Base-by-base conservation (phyloP, 2,329 filamentous ascomycete species). In the Leptoxyphium fumago region DNA sequence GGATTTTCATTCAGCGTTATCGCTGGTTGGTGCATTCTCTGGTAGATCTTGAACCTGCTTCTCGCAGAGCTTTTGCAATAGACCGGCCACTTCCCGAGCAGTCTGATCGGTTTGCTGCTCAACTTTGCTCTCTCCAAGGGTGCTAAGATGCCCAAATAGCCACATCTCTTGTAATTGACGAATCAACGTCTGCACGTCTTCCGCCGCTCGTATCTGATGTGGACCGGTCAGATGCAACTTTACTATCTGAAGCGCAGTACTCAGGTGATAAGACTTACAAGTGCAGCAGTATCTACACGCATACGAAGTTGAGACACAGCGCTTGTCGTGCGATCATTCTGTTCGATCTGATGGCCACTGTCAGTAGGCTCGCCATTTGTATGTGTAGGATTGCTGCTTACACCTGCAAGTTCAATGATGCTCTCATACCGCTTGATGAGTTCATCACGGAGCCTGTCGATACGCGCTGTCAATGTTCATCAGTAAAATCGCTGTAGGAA, bases 141-240 rank as follows among this genome's bases (percentile, higher is more conserved):
- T 78, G 45, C 79, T 70, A 38, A 82, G 65, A 45, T 75, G 74
- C 2, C 78, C 78, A 52, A 80, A 80, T 5, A 81, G 64, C 78
- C 78, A 82, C 17, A 76, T 66, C 55, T 82, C 78, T 55, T 82
- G 80, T 61, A 82, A 65, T 21, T 72, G 69, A 17, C 78, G 71
- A 21, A 75, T 77, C 11, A 82, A 58, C 10, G 70, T 69, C 46
- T 78, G 67, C 10, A 80, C 65, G 44, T 80, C 77, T 61, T 82
- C 77, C 11, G 73, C 72, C 1, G 74, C 71, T 45, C 74, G 72
- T 49, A 80, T 71, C 75, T 75, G 46, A 0, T 29, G 21, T 29
- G 43, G 28, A 18, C 30, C 42, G 10, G 8, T 15, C 5, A 13
- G 14, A 38, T 29, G 18, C 43, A 32, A 10, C 4, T 29, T 42